Evolutionary conservation across 2,329 filamentous ascomycete genomes (phyloP).

Genomic region (Colletotrichum sp.): DNA sequence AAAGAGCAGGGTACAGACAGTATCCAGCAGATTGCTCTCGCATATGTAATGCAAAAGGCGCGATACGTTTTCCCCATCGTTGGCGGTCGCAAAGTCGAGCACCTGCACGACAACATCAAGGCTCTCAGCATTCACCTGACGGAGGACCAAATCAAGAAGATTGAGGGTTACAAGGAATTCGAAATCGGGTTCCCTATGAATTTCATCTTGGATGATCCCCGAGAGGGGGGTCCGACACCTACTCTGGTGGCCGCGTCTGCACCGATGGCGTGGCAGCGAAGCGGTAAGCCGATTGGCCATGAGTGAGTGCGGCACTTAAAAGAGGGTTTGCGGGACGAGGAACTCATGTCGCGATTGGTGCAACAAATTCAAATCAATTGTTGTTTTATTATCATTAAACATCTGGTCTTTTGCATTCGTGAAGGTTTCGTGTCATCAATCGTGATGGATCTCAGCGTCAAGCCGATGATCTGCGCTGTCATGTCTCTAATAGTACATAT

Average conservation of each 20-base stretch:
- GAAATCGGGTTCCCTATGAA: conserved; percentile 60
- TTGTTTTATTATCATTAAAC: not conserved
- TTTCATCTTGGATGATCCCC: conserved; percentile 38
- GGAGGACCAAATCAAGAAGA: conserved; percentile 56
- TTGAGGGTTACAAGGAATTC: conserved; percentile 59
- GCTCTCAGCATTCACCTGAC: conserved; percentile 55
- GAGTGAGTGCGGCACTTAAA: not conserved
- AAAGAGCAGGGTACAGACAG: conserved; percentile 57
- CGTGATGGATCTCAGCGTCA: not conserved
- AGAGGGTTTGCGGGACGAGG: not conserved
- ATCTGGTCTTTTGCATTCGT: not conserved
- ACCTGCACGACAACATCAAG: conserved; percentile 60
- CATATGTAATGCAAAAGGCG: conserved; percentile 57
- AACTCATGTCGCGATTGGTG: not conserved
- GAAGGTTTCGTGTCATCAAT: not conserved
- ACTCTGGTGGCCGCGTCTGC: conserved; percentile 8
- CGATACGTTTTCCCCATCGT: conserved; percentile 59
- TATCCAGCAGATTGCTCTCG: conserved; percentile 64
- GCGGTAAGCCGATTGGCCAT: conserved; percentile 13
- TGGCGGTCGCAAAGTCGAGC: conserved; percentile 56
- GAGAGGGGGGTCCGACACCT: conserved; percentile 7
- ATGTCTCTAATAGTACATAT: not conserved
- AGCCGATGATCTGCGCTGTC: not conserved
- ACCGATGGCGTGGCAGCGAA: conserved; percentile 11
- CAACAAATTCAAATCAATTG: not conserved